Evolutionary conservation across 495 filamentous ascomycete genomes (phyloP), one percentile per base, ranked within the genome.

Genomic region (Ramalina peruviana): DNA sequence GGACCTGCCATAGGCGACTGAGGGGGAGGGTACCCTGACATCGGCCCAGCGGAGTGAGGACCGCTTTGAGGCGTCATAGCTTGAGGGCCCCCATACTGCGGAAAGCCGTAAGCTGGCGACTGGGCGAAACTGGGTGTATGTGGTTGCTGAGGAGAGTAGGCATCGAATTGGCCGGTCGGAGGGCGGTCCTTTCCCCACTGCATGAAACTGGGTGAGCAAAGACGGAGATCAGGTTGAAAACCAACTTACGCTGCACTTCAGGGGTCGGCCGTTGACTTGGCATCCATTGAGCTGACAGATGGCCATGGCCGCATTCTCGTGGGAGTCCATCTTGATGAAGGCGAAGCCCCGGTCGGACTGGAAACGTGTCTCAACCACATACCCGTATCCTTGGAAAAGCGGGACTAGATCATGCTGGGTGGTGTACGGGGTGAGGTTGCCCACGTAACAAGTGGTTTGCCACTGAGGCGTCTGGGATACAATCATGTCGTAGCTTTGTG

Each of bases 101-200:
- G 93, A 66, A 95, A 98, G 72, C 85, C 96, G 19, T 85, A 79
- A 36, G 76, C 79, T 9, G 86, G 86, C 82, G 82, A 71, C 67
- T 59, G 73, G 53, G 80, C 43, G 52, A 67, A 60, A 66, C 68
- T 57, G 61, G 68, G 85, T 57, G 82, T 83, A 50, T 83, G 83
- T 9, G 72, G 70, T 58, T 78, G 76, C 57, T 85, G 86, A 53
- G 85, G 80, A 54, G 88, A 87, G 65, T 86, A 90, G 52, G 81
- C 86, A 54, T 88, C 82, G 57, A 83, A 80, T 59, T 89, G 78
- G 48, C 82, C 82, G 55, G 81, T 87, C 16, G 93, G 89, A 36
- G 88, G 88, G 64, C 93, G 92, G 68, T 98, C 92, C 70, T 98
- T 98, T 66, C 92, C 92, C 92, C 92, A 98, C 90, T 97, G 60